A percentile compares a stretch with the other conserved stretches of the same genome.
These are phyloP conservation scores for Puccinellia tenuiflora DNA, from an alignment of 176 grass and related monocot species.

Conservation along the genomic window DNA sequence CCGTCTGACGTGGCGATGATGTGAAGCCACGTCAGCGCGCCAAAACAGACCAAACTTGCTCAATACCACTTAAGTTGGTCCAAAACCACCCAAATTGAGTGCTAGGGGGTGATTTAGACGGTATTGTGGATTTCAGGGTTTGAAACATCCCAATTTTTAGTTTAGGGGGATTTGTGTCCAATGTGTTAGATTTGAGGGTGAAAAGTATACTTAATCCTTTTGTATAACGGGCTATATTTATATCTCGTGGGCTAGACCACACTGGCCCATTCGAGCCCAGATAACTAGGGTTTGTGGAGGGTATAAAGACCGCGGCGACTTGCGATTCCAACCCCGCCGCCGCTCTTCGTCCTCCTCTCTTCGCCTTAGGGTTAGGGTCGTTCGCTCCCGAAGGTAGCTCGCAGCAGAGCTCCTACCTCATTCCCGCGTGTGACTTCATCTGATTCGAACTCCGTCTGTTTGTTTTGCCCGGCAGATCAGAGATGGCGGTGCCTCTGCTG, in stretches of 20 bases:
- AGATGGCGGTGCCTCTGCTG: constrained; percentile 83
- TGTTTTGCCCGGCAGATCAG: neutral
- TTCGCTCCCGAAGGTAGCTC: neutral
- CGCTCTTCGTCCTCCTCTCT: neutral
- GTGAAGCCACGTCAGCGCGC: no score
- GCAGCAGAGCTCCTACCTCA: neutral
- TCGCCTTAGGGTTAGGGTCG: neutral
- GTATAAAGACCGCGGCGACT: neutral
- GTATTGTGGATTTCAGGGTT: no score
- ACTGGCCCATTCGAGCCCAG: neutral
- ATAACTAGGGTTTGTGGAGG: constrained; percentile 17
- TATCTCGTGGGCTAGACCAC: neutral
- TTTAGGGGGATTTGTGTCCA: no score
- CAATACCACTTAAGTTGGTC: no score
- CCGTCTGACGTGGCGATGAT: no score
- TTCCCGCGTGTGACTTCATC: neutral
- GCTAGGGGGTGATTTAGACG: no score
- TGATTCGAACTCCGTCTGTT: neutral
- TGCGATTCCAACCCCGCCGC: neutral
- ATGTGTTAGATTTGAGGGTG: no score
- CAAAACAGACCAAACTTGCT: no score
- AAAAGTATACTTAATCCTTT: no score
- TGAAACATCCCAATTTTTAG: no score
- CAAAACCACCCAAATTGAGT: no score
- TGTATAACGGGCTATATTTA: neutral